Evolutionary conservation across 352 stramenopile species (phyloP), one percentile per base, ranked within the genome.

Genomic region (Pythium aquatile): DNA sequence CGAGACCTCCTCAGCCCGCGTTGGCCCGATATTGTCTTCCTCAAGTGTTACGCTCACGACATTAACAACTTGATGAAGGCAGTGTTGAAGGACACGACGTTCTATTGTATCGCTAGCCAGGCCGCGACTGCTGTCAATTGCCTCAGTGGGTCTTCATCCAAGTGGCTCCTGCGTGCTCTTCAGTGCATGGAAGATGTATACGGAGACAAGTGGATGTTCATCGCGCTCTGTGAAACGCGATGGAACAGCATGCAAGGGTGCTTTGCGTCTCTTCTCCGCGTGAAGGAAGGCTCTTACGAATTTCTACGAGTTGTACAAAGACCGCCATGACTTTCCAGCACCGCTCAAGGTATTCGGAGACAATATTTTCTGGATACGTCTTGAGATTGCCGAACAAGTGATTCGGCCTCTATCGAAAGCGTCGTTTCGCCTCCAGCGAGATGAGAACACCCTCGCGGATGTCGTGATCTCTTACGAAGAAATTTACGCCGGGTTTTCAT

Each of bases 61-160:
- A 10, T 74, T 11, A 74, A 70, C 32, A 68, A 70, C 33, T 52
- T 66, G 16, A 54, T 70, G 2, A 66, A 74, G 56, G 11, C 35
- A 10, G 55, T 74, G 4, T 20, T 70, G 9, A 42, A 37, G 9
- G 26, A 33, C 14, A 61, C 57, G 0, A 35, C 35, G 28, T 70
- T 60, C 17, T 32, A 46, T 13, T 3, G 33, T 5, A 44, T 68
- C 24, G 35, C 66, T 5, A 33, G 40, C 1, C 8, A 73, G 51
- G 66, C 61, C 1, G 55, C 17, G 11, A 37, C 32, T 29, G 61
- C 52, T 28, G 61, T 66, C 2, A 63, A 63, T 5, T 42, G 40
- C 7, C 10, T 73, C 8, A 73, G 69, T 49, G 46, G n/a, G 1
- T 70, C 64, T 6, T 55, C 51, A 30, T 48, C 29, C 17, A 72